Base-by-base conservation (phyloP, 1,139 yeast species). In the Geotrichum carabidarum region DNA sequence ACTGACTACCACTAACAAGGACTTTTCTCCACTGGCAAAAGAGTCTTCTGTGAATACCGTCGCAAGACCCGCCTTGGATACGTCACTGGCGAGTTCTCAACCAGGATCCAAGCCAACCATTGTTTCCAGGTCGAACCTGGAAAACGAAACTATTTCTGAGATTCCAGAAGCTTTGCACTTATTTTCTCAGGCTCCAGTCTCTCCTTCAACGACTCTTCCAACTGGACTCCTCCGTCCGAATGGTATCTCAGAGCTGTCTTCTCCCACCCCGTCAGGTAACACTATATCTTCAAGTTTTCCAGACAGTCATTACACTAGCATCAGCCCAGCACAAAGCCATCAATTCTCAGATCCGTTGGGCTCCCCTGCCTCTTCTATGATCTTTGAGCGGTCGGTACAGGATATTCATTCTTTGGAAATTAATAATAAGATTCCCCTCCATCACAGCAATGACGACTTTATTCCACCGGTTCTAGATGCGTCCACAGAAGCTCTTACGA, bases 401-500 rank as follows among this genome's bases (percentile, higher is more conserved):
- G 74, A 69, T 46, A 55, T 64, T 17, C 55, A 47, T 9, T 40
- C 47, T 6, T 31, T 14, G 12, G 22, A 12, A 8, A 41, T 11
- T 12, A 36, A 11, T 36, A 38, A 55, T 63, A 67, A 59, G 63
- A 68, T 73, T 42, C 78, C 78, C 18, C 67, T 77, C 27, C 83
- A 79, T 60, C 74, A 77, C 60, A 74, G 79, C n/a, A 68, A 74
- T 44, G 86, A 87, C 66, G 89, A 87, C 68, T 81, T 75, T 62
- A 86, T 87, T 50, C 90, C 95, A 0, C 90, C 96, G 1, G 90
- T 90, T 8, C 74, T 89, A 65, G 95, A 87, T 65, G 91, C 91
- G 8, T 79, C 91, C 30, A 80, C 93, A 2, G 77, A 81, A 48
- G 77, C 84, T 38, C 75, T 86, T 51, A 77, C 78, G 44, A 83